Percentiles rank a stretch among this genome's conserved stretches.
phyloP scores from a whole-genome alignment of 225 moss, liverwort and hornwort species.

The Climacium dendroides region DNA sequence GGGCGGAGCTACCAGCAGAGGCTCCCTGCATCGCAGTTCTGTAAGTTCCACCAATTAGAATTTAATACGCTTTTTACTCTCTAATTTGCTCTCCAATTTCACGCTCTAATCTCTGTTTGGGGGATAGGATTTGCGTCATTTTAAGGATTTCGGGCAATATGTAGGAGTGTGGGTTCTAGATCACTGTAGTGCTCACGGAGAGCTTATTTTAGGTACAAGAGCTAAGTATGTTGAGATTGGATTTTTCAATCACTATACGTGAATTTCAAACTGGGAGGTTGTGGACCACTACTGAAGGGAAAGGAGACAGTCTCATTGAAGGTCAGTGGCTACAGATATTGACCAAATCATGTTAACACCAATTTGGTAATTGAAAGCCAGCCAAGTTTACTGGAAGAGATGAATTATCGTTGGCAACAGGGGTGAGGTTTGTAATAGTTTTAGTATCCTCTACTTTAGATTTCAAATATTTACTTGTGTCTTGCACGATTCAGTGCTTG shows the following conservation, averaged over 20 bases:
- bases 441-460: not conserved
- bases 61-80: not conserved
- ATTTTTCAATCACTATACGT: not conserved
- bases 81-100: not conserved
- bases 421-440: not conserved
- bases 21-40: not conserved
- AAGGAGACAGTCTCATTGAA: not conserved
- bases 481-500: slow-evolving; percentile 2
- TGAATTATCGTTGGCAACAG: not conserved
- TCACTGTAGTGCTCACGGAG: not conserved
- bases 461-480: not conserved
- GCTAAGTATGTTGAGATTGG: not conserved
- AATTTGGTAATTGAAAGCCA: not conserved
- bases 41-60: not conserved
- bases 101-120: not conserved
- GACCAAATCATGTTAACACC: not conserved
- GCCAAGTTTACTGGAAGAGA: not conserved
- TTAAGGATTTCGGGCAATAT: not conserved
- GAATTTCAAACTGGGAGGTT: not conserved
- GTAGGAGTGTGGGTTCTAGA: not conserved
- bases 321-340: not conserved
- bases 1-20: not conserved
- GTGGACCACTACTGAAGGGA: not conserved
- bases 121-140: not conserved
- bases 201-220: not conserved